Evolutionary conservation across 1,284 basidiomycete species (phyloP).

Genomic region (Malassezia brasiliensis): DNA sequence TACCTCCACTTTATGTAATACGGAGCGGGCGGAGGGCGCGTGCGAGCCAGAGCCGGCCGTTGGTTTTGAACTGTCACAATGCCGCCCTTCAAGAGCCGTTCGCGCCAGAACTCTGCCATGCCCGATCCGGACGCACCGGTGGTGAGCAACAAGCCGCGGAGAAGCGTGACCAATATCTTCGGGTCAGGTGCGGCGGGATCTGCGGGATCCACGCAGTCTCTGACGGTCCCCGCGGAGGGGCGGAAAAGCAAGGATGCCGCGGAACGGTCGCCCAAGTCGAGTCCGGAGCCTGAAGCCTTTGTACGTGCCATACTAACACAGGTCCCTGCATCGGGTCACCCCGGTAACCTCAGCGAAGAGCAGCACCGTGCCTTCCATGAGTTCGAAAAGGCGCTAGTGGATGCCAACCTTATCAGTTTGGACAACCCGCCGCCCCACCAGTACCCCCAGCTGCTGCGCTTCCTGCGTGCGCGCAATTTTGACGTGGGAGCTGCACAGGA

Average conservation of each 20-base stretch:
- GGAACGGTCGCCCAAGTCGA: not conserved
- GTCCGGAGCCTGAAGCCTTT: not conserved
- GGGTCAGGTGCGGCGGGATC: not conserved
- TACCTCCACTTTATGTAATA: conserved; percentile 4
- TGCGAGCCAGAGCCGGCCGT: not conserved
- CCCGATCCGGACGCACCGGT: not conserved
- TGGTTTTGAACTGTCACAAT: not conserved
- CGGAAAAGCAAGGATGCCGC: not conserved
- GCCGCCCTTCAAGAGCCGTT: not conserved
- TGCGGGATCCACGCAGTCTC: not conserved
- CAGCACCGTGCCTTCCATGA: conserved; percentile 29
- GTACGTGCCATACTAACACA: not conserved
- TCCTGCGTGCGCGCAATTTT: conserved; percentile 39
- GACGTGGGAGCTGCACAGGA: conserved; percentile 25
- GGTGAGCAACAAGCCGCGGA: not conserved
- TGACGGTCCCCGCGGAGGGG: not conserved
- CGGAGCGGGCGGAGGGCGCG: not conserved
- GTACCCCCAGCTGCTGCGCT: conserved; percentile 32
- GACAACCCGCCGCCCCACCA: conserved; percentile 21
- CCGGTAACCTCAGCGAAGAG: conserved; percentile 29
- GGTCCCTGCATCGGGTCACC: conserved; percentile 23
- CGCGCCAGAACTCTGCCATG: not conserved
- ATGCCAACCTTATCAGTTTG: conserved; percentile 18
- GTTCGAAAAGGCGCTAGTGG: conserved; percentile 19
- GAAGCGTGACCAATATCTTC: conserved; percentile 1